Percentiles rank a stretch among this genome's conserved stretches.
These are phyloP conservation scores for Hyphodiscus sp. DNA, from an alignment of 2,329 filamentous ascomycete species.

Conservation along the genomic window DNA sequence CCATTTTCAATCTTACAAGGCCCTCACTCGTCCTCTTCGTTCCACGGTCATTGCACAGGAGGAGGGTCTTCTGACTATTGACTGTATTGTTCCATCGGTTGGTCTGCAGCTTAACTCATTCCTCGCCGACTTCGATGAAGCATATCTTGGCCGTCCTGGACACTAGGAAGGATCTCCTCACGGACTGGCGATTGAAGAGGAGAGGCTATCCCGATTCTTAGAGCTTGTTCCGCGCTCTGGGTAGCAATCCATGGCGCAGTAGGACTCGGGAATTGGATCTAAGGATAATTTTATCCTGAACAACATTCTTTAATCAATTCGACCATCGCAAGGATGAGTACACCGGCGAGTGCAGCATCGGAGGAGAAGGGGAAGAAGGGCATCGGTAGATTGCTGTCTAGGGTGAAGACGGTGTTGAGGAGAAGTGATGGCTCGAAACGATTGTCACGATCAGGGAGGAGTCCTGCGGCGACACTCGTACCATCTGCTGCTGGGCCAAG, in stretches of 20 bases:
- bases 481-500: slow-evolving; percentile 15
- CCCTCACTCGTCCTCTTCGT: neutral
- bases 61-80: neutral
- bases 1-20: neutral
- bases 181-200: neutral
- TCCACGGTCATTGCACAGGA: neutral
- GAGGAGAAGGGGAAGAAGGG: slow-evolving; percentile 23
- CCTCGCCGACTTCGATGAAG: neutral
- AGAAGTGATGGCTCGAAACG: slow-evolving; percentile 23
- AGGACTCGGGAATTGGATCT: neutral
- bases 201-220: neutral
- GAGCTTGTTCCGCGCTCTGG: neutral
- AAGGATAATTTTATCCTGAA: neutral
- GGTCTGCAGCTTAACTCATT: neutral
- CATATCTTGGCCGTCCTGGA: neutral
- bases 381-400: slow-evolving; percentile 19
- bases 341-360: slow-evolving; percentile 16
- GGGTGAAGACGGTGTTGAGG: slow-evolving; percentile 27
- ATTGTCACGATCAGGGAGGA: slow-evolving; percentile 17
- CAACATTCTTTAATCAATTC: neutral
- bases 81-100: neutral
- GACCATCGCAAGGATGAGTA: slow-evolving; percentile 19
- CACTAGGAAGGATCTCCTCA: neutral
- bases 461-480: neutral
- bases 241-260: neutral